These are phyloP conservation scores for Fagus sylvatica DNA, from an alignment of 306 rosid species.

Conservation along the genomic window DNA sequence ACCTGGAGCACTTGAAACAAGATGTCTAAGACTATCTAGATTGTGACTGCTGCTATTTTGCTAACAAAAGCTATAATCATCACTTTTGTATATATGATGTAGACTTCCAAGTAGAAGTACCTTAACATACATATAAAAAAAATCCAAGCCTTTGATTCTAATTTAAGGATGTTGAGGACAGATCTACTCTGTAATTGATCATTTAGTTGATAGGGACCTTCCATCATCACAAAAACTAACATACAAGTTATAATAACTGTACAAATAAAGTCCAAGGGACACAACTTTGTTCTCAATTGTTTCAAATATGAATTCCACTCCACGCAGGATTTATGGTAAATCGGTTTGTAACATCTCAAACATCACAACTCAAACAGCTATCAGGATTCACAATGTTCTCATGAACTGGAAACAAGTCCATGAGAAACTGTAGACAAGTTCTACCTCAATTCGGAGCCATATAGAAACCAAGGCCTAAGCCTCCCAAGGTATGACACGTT, in stretches of 20 bases:
- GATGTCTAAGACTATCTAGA: too few relatives aligned
- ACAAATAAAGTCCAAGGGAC: background rate
- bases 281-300: constrained; percentile 10
- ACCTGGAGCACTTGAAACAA: too few relatives aligned
- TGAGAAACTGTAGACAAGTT: background rate
- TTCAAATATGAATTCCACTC: background rate
- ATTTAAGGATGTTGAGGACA: too few relatives aligned
- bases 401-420: background rate
- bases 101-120: background rate
- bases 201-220: background rate
- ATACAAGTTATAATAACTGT: background rate
- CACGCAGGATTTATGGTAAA: background rate
- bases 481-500: background rate
- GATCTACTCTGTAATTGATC: too few relatives aligned
- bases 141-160: too few relatives aligned
- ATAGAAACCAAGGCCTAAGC: background rate
- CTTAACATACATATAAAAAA: too few relatives aligned
- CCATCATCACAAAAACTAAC: background rate
- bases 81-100: background rate
- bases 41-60: too few relatives aligned
- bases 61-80: background rate
- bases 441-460: background rate
- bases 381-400: background rate
- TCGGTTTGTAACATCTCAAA: background rate
- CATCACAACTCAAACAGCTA: background rate